A percentile compares a stretch with the other conserved stretches of the same genome.
These are phyloP conservation scores for Botrytis tulipae DNA, from an alignment of 2,329 filamentous ascomycete species.

Conservation along the genomic window DNA sequence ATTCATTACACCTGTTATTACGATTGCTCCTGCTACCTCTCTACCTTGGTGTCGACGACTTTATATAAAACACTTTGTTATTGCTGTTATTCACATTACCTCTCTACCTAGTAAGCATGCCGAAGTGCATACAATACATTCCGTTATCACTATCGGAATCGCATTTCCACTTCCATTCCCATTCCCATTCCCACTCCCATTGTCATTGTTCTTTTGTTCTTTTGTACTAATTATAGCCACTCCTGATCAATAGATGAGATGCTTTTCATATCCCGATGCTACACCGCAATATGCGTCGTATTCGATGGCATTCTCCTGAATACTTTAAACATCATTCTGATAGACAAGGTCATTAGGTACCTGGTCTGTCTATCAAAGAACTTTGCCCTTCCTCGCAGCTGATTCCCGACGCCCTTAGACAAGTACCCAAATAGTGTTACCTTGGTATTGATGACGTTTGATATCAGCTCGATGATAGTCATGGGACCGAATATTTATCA, in stretches of 20 bases:
- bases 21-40: not conserved
- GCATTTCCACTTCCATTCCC: not conserved
- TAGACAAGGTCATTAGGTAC: not conserved
- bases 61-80: not conserved
- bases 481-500: not conserved
- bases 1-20: not conserved
- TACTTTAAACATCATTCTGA: not conserved
- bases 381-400: not conserved
- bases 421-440: not conserved
- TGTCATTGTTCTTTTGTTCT: not conserved
- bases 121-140: not conserved
- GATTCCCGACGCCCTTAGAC: not conserved
- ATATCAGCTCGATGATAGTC: not conserved
- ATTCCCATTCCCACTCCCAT: not conserved
- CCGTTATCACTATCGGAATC: not conserved
- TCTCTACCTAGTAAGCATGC: not conserved
- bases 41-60: not conserved
- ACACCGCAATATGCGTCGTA: not conserved
- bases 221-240: not conserved
- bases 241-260: not conserved
- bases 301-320: not conserved
- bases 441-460: not conserved
- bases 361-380: not conserved
- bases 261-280: not conserved
- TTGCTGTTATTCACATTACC: not conserved